These are phyloP conservation scores for Suillus weaverae DNA, from an alignment of 768 basidiomycete species.

Conservation along the genomic window DNA sequence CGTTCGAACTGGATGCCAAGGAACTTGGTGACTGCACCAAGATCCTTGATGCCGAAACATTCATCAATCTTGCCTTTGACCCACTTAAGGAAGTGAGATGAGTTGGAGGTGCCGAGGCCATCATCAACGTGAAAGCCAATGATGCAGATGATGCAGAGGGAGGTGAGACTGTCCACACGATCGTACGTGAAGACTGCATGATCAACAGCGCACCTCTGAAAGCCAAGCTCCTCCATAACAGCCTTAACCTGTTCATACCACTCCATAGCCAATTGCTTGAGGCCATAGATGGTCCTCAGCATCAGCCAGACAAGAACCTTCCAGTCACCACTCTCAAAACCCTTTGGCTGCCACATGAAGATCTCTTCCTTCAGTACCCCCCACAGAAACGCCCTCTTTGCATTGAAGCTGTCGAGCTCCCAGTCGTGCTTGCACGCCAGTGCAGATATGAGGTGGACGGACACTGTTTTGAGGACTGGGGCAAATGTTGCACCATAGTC, in stretches of 20 bases:
- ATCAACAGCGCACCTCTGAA: neutral
- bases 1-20: neutral
- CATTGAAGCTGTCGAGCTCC: neutral
- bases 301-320: neutral
- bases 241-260: neutral
- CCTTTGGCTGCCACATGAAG: slow-evolving; percentile 37
- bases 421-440: neutral
- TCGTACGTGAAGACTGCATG: neutral
- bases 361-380: slow-evolving; percentile 16
- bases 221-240: neutral
- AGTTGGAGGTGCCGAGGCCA: neutral
- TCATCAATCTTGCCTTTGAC: neutral
- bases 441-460: neutral
- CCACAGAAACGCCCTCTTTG: neutral
- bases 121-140: neutral
- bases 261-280: neutral
- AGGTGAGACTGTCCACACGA: neutral
- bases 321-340: slow-evolving; percentile 20
- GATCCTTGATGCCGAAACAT: neutral
- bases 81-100: neutral
- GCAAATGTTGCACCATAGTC: slow-evolving; percentile 35
- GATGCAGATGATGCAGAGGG: neutral
- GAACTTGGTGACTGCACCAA: neutral
- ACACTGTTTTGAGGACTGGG: slow-evolving; percentile 4
- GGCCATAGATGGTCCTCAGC: neutral